phyloP scores from a whole-genome alignment of 2,329 filamentous ascomycete genomes.

The Hymenoscyphus albidus region DNA sequence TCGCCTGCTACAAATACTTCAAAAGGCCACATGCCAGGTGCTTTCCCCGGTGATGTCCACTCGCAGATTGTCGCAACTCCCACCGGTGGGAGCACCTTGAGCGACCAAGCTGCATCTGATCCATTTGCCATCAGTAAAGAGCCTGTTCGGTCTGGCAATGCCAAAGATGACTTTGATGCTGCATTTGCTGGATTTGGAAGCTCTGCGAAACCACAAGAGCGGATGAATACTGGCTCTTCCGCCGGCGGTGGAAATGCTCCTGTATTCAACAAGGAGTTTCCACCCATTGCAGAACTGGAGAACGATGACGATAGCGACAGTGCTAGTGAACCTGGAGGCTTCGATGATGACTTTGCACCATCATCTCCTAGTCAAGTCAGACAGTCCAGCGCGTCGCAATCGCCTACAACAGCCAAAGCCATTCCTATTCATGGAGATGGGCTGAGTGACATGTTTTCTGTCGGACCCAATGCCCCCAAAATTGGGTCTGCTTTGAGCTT shows the following conservation, averaged over 20 bases:
- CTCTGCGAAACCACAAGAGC: constrained; percentile 48
- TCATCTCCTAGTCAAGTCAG: constrained; percentile 38
- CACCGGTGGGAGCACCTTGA: constrained; percentile 44
- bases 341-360: constrained; percentile 88
- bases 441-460: constrained; percentile 31
- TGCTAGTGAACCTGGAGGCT: constrained; percentile 74
- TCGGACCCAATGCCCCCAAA: constrained; percentile 32
- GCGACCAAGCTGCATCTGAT: constrained; percentile 45
- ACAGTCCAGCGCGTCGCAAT: constrained; percentile 27
- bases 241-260: constrained; percentile 42
- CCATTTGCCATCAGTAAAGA: constrained; percentile 54
- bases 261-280: constrained; percentile 74
- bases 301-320: constrained; percentile 81
- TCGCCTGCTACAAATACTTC: constrained; percentile 29
- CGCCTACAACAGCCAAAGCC: constrained; percentile 24
- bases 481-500: constrained; percentile 24
- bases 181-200: constrained; percentile 72
- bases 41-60: constrained; percentile 47
- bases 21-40: constrained; percentile 45
- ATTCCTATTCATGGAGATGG: constrained; percentile 25
- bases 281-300: constrained; percentile 84
- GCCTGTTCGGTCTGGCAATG: constrained; percentile 41
- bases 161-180: constrained; percentile 79
- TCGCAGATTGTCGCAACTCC: constrained; percentile 46
- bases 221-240: constrained; percentile 40